phyloP scores from a whole-genome alignment of 2,329 filamentous ascomycete species.

The Xylaria hypoxylon region DNA sequence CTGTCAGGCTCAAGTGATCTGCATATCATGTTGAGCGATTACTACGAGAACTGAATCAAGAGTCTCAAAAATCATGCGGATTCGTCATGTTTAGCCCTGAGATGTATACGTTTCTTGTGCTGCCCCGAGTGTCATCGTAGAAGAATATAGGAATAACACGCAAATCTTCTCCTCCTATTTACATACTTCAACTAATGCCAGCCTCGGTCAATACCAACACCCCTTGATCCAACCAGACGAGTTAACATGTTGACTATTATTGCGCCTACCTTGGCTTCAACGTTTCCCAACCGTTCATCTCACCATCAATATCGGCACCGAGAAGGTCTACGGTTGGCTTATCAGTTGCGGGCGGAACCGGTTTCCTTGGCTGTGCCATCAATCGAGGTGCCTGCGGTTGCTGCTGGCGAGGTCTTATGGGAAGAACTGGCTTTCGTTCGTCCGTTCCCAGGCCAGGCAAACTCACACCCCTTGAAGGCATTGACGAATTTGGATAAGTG shows the following conservation, averaged over 20 bases:
- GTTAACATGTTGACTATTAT: not conserved
- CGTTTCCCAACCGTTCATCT: conserved; percentile 67
- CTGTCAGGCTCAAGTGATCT: not conserved
- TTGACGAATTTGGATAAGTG: conserved; percentile 21
- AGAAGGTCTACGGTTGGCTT: conserved; percentile 60
- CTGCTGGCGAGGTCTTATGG: conserved; percentile 42
- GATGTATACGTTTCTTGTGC: conserved; percentile 14
- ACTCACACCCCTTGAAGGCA: conserved; percentile 42
- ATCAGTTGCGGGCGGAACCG: conserved; percentile 47
- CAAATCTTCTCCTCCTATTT: conserved; percentile 7
- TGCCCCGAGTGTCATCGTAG: not conserved
- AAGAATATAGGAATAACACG: not conserved
- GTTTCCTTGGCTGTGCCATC: conserved; percentile 45
- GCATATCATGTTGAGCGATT: not conserved
- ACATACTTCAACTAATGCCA: conserved; percentile 18
- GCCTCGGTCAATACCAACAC: not conserved
- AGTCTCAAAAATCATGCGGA: not conserved
- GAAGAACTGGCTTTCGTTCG: conserved; percentile 49
- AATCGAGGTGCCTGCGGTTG: conserved; percentile 33
- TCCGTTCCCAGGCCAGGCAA: conserved; percentile 46
- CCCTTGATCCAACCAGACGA: conserved; percentile 9
- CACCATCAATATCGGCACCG: conserved; percentile 57
- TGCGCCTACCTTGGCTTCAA: conserved; percentile 59
- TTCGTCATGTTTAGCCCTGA: conserved; percentile 1
- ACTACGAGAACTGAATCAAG: not conserved